Conservation (phyloP, 768 basidiomycete species). For the Glaciozyma antarctica region DNA sequence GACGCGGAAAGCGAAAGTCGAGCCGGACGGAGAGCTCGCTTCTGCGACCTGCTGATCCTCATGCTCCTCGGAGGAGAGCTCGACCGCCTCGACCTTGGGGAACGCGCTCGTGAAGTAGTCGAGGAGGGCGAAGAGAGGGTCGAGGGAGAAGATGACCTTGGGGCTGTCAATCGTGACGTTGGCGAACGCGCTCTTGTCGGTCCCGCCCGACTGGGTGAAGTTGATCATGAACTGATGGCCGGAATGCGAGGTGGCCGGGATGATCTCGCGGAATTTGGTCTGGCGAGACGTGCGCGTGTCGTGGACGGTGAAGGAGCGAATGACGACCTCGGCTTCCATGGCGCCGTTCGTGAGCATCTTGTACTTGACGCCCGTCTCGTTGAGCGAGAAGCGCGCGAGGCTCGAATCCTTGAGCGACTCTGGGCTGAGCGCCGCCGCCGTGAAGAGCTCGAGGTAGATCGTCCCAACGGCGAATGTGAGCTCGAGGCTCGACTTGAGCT, state of each 20-base stretch:
- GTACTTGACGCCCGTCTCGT: conserved; percentile 63
- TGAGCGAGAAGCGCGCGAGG: conserved; percentile 75
- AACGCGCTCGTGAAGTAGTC: conserved; percentile 67
- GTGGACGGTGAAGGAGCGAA: conserved; percentile 85
- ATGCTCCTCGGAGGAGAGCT: conserved; percentile 9
- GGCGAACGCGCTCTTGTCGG: conserved; percentile 53
- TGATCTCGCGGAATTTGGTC: conserved; percentile 85
- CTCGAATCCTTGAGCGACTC: conserved; percentile 61
- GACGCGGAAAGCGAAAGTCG: conserved; percentile 53
- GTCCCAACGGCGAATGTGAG: conserved; percentile 59
- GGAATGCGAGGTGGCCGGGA: conserved; percentile 78
- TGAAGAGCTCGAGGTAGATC: conserved; percentile 80
- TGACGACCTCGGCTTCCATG: conserved; percentile 72
- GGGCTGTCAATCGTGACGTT: conserved; percentile 87
- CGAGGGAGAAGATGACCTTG: conserved; percentile 79
- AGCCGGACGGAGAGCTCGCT: conserved; percentile 2
- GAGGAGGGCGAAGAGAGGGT: conserved; percentile 79
- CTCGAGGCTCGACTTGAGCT: conserved; percentile 59
- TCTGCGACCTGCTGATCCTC: conserved; percentile 20
- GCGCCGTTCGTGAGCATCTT: conserved; percentile 75
- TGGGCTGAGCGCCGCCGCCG: conserved; percentile 51
- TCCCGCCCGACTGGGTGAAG: conserved; percentile 64
- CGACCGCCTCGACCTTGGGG: conserved; percentile 20
- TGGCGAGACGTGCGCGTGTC: conserved; percentile 66
- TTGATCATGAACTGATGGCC: conserved; percentile 86